Base-by-base conservation (phyloP, 1,139 yeast genomes). In the Yarrowia galli region DNA sequence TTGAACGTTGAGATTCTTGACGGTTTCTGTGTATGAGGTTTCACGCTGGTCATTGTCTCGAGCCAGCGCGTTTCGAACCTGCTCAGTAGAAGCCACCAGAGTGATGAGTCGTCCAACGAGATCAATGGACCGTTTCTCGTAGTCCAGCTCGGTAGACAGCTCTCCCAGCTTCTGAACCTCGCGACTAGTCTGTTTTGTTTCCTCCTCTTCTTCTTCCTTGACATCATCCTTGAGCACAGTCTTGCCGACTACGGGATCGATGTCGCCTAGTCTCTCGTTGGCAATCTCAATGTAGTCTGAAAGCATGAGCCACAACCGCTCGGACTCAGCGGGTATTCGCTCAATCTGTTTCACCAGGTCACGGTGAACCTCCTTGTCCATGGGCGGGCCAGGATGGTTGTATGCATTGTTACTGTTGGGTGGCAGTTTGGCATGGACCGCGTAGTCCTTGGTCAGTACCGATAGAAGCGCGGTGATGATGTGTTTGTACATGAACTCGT, bases 401-500 rank as follows among this genome's bases (percentile, higher is more conserved):
- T 65, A 65, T 46, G 56, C 56, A 46, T 61, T 61, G 46, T 46
- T 48, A 23, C 43, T 40, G 45, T 16, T 48, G 28, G 56, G 43
- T 5, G 66, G 66, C 22, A 61, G 36, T 15, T 35, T 38, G 35
- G 46, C 46, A 16, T 61, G 66, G 25, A 61, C 46, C 18, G 66
- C 66, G 22, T 61, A 61, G 69, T 79, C 82, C 68, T 77, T 75
- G 38, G 72, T 72, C 16, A 79, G 69, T 16, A 79, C 71, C 54
- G 74, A 69, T 45, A 80, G 68, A 45, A 79, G 70, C 13, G 77
- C 70, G 15, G 75, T 71, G n/a, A 75, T 71, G 13, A 77, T 72
- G n/a, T 78, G 73, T 70, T 79, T 79, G 72, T 73, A 77, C 58
- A 79, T 72, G 66, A 74, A 74, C 68, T 75, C 79, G 67, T 74